Conservation (phyloP, 2,329 filamentous ascomycete genomes). For the Penicillium olsonii region DNA sequence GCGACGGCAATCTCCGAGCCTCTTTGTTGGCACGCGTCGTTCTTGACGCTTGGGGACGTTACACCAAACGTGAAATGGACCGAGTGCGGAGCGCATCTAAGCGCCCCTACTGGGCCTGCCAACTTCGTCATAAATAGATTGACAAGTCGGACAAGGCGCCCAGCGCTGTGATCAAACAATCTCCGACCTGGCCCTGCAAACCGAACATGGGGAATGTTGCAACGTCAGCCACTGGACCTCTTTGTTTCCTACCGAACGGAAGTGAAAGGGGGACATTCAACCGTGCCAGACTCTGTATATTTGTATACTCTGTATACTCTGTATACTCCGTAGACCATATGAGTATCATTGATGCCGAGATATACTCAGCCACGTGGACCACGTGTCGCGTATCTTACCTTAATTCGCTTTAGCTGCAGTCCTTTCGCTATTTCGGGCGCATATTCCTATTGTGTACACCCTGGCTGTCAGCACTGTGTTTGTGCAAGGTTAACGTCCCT, state of each 20-base stretch:
- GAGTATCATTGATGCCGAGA: no score
- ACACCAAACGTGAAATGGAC: slow-evolving; percentile 24
- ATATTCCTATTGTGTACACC: no score
- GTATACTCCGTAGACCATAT: no score
- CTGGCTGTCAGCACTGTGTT: slow-evolving; percentile 27
- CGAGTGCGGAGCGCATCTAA: slow-evolving; percentile 18
- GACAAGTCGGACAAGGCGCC: slow-evolving; percentile 23
- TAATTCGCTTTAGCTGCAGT: slow-evolving; percentile 11
- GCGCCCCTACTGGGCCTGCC: slow-evolving; percentile 13
- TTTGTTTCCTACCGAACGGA: no score
- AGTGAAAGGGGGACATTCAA: no score
- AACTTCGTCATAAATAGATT: slow-evolving; percentile 1
- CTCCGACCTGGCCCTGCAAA: slow-evolving; percentile 8
- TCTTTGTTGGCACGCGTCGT: slow-evolving; percentile 2
- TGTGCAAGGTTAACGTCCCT: slow-evolving; percentile 9
- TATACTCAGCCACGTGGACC: slow-evolving; percentile 30
- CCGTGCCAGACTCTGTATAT: no score
- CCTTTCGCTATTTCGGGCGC: not conserved
- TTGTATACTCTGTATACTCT: no score
- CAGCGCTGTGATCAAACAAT: slow-evolving; percentile 10
- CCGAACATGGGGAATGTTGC: slow-evolving; percentile 8
- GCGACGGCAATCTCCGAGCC: slow-evolving; percentile 24
- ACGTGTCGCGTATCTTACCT: slow-evolving; percentile 26
- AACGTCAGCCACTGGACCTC: not conserved
- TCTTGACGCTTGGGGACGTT: slow-evolving; percentile 8